Evolutionary conservation across 495 filamentous ascomycete species (phyloP), one percentile per base, ranked within the genome.

Genomic region (Geoglossum glabrum): DNA sequence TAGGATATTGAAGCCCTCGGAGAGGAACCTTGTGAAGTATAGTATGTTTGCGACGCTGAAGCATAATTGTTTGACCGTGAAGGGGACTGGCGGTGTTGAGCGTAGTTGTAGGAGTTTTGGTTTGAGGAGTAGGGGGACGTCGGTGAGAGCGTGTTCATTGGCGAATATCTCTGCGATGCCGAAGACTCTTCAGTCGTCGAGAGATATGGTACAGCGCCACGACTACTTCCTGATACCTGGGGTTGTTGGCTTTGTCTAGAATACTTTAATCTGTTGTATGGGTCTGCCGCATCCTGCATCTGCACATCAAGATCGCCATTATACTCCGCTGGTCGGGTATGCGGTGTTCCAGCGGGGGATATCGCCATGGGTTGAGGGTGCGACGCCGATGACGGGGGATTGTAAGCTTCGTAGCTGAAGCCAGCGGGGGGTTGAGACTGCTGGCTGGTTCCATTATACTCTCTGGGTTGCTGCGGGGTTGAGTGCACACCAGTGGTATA

Each of bases 111-210:
- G 50, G 73, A 73, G 55, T 70, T 73, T 62, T 78, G 75, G 27
- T 58, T 54, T 26, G 72, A 64, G 59, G 73, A 70, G 64, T 77
- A 80, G 56, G 81, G 74, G 58, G 77, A 71, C 17, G 79, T 72
- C 34, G 83, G 78, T 49, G 80, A 79, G 33, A 90, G 71, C 6
- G 81, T 79, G 64, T 93, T 90, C 88, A 94, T 94, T 54, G 90
- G 92, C 13, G 90, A 95, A 69, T 98, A 96, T 64, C 90, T 79
- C 65, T 90, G 85, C 51, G 89, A 87, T 47, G 89, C 85, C 36
- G 85, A 76, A 26, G 86, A 87, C 58, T 86, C 85, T 61, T 90
- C 86, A n/a, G n/a, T n/a, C 57, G 81, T 79, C 23, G 78, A 70
- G 21, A 87, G 74, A 59, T 79, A 82, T 63, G 82, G 80, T 54